Conservation (phyloP, 352 stramenopile species). For the Phytophthora sansomeana region DNA sequence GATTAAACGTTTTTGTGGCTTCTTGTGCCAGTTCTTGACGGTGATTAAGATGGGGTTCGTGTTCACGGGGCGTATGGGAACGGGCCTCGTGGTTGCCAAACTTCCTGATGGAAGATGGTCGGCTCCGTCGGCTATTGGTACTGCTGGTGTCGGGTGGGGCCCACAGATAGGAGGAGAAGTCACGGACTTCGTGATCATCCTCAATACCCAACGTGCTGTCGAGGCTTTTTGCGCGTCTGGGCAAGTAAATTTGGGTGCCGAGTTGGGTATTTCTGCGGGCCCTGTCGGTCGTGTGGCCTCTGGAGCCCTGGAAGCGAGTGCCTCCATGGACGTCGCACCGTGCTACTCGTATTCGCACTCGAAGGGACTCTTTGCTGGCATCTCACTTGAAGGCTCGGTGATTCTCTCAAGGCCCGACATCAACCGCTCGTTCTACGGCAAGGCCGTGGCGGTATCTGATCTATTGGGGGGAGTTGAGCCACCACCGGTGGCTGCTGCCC, state of each 20-base stretch:
- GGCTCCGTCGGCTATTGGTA: constrained; percentile 95
- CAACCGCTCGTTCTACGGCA: constrained; percentile 94
- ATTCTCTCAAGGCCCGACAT: constrained; percentile 90
- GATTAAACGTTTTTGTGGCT: background rate
- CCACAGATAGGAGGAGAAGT: constrained; percentile 93
- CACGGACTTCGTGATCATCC: constrained; percentile 94
- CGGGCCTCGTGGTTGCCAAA: constrained; percentile 93
- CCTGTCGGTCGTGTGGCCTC: constrained; percentile 90
- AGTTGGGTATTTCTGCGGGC: constrained; percentile 89
- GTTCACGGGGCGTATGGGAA: constrained; percentile 87
- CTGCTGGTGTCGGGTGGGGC: constrained; percentile 91
- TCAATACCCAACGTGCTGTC: constrained; percentile 91
- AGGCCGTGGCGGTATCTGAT: constrained; percentile 66
- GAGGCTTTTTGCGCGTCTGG: constrained; percentile 88
- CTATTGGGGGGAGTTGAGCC: constrained; percentile 81
- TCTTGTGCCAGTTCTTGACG: constrained; percentile 83
- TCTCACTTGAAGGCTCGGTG: constrained; percentile 91
- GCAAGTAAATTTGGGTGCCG: constrained; percentile 92
- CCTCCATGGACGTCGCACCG: constrained; percentile 81
- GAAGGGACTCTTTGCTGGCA: constrained; percentile 90
- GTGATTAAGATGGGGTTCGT: constrained; percentile 93
- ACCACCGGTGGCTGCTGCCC: constrained; percentile 80
- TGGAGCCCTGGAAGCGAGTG: constrained; percentile 76
- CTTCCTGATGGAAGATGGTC: constrained; percentile 95
- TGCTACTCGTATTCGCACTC: constrained; percentile 94